A percentile compares a stretch with the other conserved stretches of the same genome.
Conservation (phyloP, 768 basidiomycete genomes). For the Melanogaster broomeanus region DNA sequence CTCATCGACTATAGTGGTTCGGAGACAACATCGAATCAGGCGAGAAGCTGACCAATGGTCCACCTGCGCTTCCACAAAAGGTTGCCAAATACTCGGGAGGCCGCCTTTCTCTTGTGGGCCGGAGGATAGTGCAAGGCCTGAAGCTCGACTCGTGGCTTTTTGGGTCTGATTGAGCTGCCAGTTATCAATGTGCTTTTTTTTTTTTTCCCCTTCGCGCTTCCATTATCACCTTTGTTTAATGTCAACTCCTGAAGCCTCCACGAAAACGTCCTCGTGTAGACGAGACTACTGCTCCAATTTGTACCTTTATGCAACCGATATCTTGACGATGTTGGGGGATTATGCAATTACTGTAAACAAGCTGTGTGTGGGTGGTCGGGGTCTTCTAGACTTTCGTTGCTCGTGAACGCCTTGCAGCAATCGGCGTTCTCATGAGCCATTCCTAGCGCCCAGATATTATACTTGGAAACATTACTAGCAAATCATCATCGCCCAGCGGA, state of each 20-base stretch:
- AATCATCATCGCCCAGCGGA: constrained; percentile 9
- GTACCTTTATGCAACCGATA: constrained; percentile 12
- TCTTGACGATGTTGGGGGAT: background rate
- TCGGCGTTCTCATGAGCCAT: background rate
- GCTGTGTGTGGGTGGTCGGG: constrained; percentile 23
- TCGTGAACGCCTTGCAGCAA: background rate
- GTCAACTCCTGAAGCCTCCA: background rate
- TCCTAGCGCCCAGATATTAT: constrained; percentile 4
- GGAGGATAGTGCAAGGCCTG: background rate
- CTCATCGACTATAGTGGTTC: constrained; percentile 26
- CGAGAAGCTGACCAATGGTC: background rate
- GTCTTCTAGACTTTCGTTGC: constrained; percentile 5
- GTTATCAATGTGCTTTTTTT: too few species aligned
- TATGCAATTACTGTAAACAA: background rate
- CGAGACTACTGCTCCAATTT: constrained; percentile 3
- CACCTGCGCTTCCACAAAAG: background rate
- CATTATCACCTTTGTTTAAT: background rate
- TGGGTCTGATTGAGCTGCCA: background rate
- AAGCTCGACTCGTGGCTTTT: constrained; percentile 2
- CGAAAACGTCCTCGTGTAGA: background rate
- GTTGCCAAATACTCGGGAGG: background rate
- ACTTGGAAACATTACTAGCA: constrained; percentile 22
- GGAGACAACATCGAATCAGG: constrained; percentile 26
- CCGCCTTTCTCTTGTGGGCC: background rate
- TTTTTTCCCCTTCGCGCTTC: background rate